Base-by-base conservation (phyloP, 1,284 basidiomycete genomes). In the Pyrrhoderma noxium region DNA sequence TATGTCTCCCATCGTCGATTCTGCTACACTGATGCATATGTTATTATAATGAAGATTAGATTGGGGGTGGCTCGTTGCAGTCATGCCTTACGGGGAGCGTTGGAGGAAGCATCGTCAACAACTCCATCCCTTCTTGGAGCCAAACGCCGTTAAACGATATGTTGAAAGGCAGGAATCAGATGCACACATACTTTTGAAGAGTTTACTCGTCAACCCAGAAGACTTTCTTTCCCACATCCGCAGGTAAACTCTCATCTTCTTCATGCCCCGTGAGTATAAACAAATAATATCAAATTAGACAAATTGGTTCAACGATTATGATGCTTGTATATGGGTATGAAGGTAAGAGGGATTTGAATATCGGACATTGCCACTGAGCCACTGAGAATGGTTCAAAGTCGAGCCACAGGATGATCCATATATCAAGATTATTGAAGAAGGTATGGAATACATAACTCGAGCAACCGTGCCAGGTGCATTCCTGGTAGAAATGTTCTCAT, bases 391-490 rank as follows among this genome's bases (percentile, higher is more conserved):
- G 5, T 31, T 5, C 5, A 31, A 5, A 31, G 11, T 31, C 27
- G 27, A 31, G 21, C 54, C 54, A 23, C 13, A 41, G 13, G 58
- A 63, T 8, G 71, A 74, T 49, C 63, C 65, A 2, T 58, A 72
- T 5, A 66, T 73, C 2, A 59, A 64, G 45, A 67, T 72, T 8
- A 70, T 67, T 5, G 66, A 73, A 48, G 60, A 68, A 38, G 70
- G 70, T 13, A 71, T 73, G 68, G 59, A 61, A n/a, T 69, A 67
- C 7, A 70, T 71, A 47, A 58, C 67, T 0, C 51, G 59, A 16
- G 69, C 69, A 1, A 67, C 68, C 1, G 66, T 67, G 48, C 70
- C 69, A 0, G 68, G 66, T n/a, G 65, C 67, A 45, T 70, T 66
- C 55, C 49, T 60, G 49, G 68, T 71, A 2, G 70, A 72, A 58